phyloP scores from a whole-genome alignment of 176 grass and related monocot species.

The Rhynchospora pubera region DNA sequence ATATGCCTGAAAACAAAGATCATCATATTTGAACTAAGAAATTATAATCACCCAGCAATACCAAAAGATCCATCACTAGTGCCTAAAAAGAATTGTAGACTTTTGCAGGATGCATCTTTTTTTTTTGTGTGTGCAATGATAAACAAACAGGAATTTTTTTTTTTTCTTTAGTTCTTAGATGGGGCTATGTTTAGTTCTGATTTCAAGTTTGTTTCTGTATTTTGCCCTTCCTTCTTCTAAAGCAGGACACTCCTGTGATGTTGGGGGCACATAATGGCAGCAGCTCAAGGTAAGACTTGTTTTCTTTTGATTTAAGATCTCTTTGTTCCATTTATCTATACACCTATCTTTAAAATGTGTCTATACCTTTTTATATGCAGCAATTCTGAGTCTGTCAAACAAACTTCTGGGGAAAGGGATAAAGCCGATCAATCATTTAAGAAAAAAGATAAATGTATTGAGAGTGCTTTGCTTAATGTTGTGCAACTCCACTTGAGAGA shows the following conservation, averaged over 20 bases:
- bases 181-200: background rate
- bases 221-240: slow-evolving; percentile 3
- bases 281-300: background rate
- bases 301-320: background rate
- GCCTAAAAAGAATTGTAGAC: background rate
- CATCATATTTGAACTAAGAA: background rate
- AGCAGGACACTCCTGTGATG: slow-evolving; percentile 36
- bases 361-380: background rate
- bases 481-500: slow-evolving; percentile 68
- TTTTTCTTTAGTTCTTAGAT: background rate
- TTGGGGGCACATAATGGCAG: slow-evolving; percentile 23
- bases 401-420: slow-evolving; percentile 21
- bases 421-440: slow-evolving; percentile 36
- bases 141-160: no score
- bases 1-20: background rate
- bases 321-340: background rate
- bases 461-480: slow-evolving; percentile 67
- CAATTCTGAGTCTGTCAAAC: slow-evolving; percentile 23
- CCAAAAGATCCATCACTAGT: background rate
- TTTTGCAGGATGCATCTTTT: background rate
- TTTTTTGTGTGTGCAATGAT: background rate
- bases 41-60: background rate
- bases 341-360: background rate
- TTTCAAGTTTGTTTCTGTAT: background rate
- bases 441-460: slow-evolving; percentile 55